Evolutionary conservation across 306 rosid genomes (phyloP).

Genomic region (Phaseolus lunatus): DNA sequence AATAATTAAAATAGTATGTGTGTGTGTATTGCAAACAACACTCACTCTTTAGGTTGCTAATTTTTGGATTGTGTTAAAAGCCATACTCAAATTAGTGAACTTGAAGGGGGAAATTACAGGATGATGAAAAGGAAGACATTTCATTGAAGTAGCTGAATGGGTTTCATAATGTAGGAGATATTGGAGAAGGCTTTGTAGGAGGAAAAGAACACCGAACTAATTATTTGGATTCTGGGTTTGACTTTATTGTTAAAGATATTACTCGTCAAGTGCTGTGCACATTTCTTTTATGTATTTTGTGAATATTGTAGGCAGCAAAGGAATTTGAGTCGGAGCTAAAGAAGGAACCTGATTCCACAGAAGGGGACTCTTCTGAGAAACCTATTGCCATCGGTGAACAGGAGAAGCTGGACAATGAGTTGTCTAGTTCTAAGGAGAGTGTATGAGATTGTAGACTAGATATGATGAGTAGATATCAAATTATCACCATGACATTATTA

Average conservation of each 20-base stretch:
- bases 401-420: constrained; percentile 67
- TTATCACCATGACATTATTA: not conserved
- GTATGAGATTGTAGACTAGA: constrained; percentile 55
- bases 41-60: too few relatives aligned
- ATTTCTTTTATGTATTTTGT: constrained; percentile 5
- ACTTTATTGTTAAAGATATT: not conserved
- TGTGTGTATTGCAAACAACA: too few relatives aligned
- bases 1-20: too few relatives aligned
- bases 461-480: not conserved
- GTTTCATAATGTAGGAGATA: too few relatives aligned
- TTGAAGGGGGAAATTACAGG: too few relatives aligned
- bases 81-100: too few relatives aligned
- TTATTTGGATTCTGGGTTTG: not conserved
- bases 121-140: too few relatives aligned
- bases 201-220: too few relatives aligned
- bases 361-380: constrained; percentile 57
- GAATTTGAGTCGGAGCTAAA: constrained; percentile 94
- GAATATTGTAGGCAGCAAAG: constrained; percentile 84
- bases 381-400: constrained; percentile 55
- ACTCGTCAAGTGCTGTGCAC: not conserved
- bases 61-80: not conserved
- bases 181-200: too few relatives aligned
- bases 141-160: too few relatives aligned
- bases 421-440: constrained; percentile 75
- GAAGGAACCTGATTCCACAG: constrained; percentile 64